phyloP scores from a whole-genome alignment of 2,329 filamentous ascomycete species.

The Arthrobotrys sphaeroides region DNA sequence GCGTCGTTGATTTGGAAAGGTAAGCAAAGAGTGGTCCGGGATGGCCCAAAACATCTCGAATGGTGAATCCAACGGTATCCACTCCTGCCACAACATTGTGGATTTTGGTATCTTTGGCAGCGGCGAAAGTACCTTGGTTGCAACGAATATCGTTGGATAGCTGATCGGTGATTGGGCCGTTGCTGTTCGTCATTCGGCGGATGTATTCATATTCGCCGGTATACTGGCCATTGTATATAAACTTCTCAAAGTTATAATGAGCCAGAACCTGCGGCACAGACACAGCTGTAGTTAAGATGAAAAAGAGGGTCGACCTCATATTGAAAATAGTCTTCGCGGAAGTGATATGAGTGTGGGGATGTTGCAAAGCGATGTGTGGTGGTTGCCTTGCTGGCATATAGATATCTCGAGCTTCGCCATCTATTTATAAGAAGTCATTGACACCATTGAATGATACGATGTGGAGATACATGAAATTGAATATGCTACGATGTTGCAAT shows the following conservation, averaged over 20 bases:
- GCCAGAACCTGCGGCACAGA: slow-evolving; percentile 39
- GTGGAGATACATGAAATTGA: too few relatives aligned
- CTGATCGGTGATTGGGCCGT: slow-evolving; percentile 62
- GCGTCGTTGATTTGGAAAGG: slow-evolving; percentile 60
- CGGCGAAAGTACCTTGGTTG: slow-evolving; percentile 62
- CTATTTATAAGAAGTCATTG: too few relatives aligned
- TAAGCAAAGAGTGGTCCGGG: slow-evolving; percentile 63
- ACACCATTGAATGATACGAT: too few relatives aligned
- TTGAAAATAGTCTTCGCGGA: too few relatives aligned
- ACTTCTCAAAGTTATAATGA: slow-evolving; percentile 59
- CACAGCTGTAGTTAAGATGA: slow-evolving; percentile 35
- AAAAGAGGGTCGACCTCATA: slow-evolving; percentile 47
- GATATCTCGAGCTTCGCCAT: too few relatives aligned
- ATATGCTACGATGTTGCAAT: too few relatives aligned
- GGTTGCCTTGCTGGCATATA: too few relatives aligned
- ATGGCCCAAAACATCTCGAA: slow-evolving; percentile 59
- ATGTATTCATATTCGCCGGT: slow-evolving; percentile 65
- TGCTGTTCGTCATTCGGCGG: slow-evolving; percentile 61
- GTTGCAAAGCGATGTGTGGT: too few relatives aligned
- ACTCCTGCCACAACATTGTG: slow-evolving; percentile 60
- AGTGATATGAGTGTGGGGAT: too few relatives aligned
- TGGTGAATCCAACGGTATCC: slow-evolving; percentile 57
- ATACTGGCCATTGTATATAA: slow-evolving; percentile 63
- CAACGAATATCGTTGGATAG: slow-evolving; percentile 62
- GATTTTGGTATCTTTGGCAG: slow-evolving; percentile 60